Percentiles rank a stretch among this genome's conserved stretches.
phyloP scores from a whole-genome alignment of 805 yeast species.

The Nakazawaea sp. region DNA sequence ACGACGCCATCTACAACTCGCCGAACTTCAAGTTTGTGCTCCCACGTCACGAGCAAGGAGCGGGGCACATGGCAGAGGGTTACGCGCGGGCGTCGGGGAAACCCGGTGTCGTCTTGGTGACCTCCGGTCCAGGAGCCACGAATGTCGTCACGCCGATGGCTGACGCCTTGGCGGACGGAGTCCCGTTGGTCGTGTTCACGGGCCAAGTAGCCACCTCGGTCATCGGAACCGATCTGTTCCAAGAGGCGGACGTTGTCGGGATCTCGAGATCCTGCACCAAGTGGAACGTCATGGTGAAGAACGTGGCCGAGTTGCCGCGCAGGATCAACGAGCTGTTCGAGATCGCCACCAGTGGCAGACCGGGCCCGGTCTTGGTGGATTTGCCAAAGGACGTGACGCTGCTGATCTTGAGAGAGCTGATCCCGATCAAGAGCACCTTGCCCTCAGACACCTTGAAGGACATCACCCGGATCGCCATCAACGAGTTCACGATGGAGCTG shows the following conservation, averaged over 20 bases:
- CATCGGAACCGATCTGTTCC: slow-evolving; percentile 98
- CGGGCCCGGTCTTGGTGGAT: slow-evolving; percentile 97
- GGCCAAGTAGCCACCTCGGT: slow-evolving; percentile 97
- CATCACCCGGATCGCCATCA: slow-evolving; percentile 62
- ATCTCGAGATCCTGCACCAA: slow-evolving; percentile 96
- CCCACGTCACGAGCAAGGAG: slow-evolving; percentile 98
- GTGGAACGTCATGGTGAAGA: slow-evolving; percentile 98
- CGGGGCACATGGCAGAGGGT: slow-evolving; percentile 99
- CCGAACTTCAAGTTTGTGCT: slow-evolving; percentile 82
- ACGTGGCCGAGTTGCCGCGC: slow-evolving; percentile 88
- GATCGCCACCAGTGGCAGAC: slow-evolving; percentile 93
- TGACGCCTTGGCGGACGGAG: slow-evolving; percentile 96
- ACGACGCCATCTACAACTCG: slow-evolving; percentile 93
- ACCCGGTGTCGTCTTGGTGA: slow-evolving; percentile 95
- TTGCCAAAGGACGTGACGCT: slow-evolving; percentile 98
- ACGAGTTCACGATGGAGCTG: slow-evolving; percentile 68
- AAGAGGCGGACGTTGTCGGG: slow-evolving; percentile 97
- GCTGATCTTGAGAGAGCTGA: slow-evolving; percentile 75
- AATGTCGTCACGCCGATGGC: slow-evolving; percentile 98
- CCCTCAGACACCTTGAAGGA: slow-evolving; percentile 68
- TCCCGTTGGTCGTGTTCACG: slow-evolving; percentile 91
- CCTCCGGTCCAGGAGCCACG: slow-evolving; percentile 99
- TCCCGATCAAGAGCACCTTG: slow-evolving; percentile 73
- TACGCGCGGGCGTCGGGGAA: slow-evolving; percentile 93
- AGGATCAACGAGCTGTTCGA: slow-evolving; percentile 97